Evolutionary conservation across 2,329 filamentous ascomycete species (phyloP).

Genomic region (Diplodia mutila): DNA sequence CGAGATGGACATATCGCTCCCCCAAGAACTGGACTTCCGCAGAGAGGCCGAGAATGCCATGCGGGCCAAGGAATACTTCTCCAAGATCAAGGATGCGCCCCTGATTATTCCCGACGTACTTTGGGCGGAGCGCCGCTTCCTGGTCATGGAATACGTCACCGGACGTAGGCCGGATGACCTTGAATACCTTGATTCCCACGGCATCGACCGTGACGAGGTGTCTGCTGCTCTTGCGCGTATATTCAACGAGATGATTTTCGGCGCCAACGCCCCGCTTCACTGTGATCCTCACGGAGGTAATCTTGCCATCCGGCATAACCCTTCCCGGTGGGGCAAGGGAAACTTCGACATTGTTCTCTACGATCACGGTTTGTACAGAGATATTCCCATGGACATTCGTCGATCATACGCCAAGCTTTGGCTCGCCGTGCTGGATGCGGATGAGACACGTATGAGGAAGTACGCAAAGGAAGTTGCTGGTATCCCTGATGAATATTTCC

Average conservation of each 20-base stretch:
- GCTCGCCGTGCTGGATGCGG: slow-evolving; percentile 91
- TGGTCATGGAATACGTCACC: slow-evolving; percentile 93
- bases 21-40: slow-evolving; percentile 87
- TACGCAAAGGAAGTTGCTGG: slow-evolving; percentile 89
- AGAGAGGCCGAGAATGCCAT: slow-evolving; percentile 84
- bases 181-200: slow-evolving; percentile 78
- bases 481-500: slow-evolving; percentile 86
- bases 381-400: slow-evolving; percentile 78
- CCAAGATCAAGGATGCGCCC: slow-evolving; percentile 71
- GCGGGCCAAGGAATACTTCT: slow-evolving; percentile 80
- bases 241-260: slow-evolving; percentile 99
- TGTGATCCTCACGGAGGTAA: slow-evolving; percentile 98
- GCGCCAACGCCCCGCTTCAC: slow-evolving; percentile 82
- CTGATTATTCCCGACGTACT: slow-evolving; percentile 87
- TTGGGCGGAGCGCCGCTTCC: slow-evolving; percentile 84
- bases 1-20: slow-evolving; percentile 90
- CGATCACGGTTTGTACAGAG: slow-evolving; percentile 94
- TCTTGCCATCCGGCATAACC: slow-evolving; percentile 84
- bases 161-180: slow-evolving; percentile 89
- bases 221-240: slow-evolving; percentile 86
- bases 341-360: slow-evolving; percentile 98
- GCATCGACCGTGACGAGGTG: slow-evolving; percentile 93
- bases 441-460: slow-evolving; percentile 82
- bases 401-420: slow-evolving; percentile 95
- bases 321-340: slow-evolving; percentile 56